A percentile compares a stretch with the other conserved stretches of the same genome.
phyloP scores from a whole-genome alignment of 2,329 filamentous ascomycete species.

The Ascochyta viciae-villosae region DNA sequence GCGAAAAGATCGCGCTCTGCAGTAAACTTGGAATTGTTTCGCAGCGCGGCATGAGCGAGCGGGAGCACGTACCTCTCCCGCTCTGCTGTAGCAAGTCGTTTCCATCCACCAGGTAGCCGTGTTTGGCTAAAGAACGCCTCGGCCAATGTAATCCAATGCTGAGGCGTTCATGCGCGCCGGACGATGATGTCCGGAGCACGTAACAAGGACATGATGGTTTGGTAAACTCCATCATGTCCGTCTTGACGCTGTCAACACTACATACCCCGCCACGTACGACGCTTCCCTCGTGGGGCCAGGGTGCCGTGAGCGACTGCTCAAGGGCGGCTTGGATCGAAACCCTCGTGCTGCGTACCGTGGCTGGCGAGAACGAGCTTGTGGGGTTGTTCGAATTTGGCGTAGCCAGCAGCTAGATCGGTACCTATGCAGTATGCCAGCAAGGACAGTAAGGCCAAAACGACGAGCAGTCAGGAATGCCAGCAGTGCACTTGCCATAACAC shows the following conservation, averaged over 20 bases:
- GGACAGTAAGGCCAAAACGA: background rate
- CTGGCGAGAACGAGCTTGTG: conserved; percentile 16
- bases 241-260: conserved; percentile 20
- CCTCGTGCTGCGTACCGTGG: conserved; percentile 16
- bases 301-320: conserved; percentile 15
- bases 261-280: conserved; percentile 26
- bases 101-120: conserved; percentile 18
- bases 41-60: conserved; percentile 11
- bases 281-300: conserved; percentile 14
- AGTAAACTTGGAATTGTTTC: conserved; percentile 11
- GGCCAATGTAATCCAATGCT: conserved; percentile 5
- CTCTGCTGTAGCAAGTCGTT: conserved; percentile 7
- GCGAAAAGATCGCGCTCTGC: conserved; percentile 3
- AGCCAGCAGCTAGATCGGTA: background rate
- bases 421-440: background rate
- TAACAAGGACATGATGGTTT: background rate
- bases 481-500: conserved; percentile 3
- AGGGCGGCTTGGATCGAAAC: conserved; percentile 6
- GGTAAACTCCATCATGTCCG: conserved; percentile 5
- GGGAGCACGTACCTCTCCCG: conserved; percentile 12
- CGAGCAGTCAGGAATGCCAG: conserved; percentile 3
- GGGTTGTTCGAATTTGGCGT: background rate
- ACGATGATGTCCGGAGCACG: background rate
- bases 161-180: background rate
- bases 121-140: conserved; percentile 12